These are phyloP conservation scores for Knoxia roxburghii DNA, from an alignment of 257 asterid species.

Conservation along the genomic window DNA sequence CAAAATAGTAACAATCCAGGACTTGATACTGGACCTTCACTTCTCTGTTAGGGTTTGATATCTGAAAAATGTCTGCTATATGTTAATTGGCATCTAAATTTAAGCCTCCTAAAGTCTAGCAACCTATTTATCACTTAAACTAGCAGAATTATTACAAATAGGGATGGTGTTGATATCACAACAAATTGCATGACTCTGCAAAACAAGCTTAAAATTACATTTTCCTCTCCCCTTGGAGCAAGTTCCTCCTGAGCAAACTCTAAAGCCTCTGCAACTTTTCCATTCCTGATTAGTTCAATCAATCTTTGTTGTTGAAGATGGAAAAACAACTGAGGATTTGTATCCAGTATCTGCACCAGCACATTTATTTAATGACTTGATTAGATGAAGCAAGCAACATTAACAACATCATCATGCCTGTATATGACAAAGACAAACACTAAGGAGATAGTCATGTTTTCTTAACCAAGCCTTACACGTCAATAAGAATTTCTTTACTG, in stretches of 20 bases:
- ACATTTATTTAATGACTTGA: not conserved
- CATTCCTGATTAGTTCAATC: slow-evolving; percentile 72
- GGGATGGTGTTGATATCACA: not conserved
- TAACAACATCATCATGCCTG: not conserved
- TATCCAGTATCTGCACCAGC: slow-evolving; percentile 72
- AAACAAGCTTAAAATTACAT: slow-evolving; percentile 36
- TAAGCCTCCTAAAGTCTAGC: not conserved
- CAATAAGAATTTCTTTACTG: not conserved
- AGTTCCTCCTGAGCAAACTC: slow-evolving; percentile 94
- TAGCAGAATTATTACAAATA: not conserved
- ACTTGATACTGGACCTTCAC: not conserved
- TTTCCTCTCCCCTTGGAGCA: slow-evolving; percentile 92
- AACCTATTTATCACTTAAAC: not conserved
- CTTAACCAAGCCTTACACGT: not conserved
- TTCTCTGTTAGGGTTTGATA: not conserved
- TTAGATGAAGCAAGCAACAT: not conserved
- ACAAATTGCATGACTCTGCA: not conserved
- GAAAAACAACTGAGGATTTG: slow-evolving; percentile 76
- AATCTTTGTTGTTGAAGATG: slow-evolving; percentile 90
- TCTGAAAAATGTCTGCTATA: not conserved
- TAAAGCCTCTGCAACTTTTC: slow-evolving; percentile 75
- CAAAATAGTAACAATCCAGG: not conserved
- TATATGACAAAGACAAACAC: not conserved
- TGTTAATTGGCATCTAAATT: too few species aligned
- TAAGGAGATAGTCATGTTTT: not conserved